Base-by-base conservation (phyloP, 1,284 basidiomycete species). In the Neonothopanus nambi region DNA sequence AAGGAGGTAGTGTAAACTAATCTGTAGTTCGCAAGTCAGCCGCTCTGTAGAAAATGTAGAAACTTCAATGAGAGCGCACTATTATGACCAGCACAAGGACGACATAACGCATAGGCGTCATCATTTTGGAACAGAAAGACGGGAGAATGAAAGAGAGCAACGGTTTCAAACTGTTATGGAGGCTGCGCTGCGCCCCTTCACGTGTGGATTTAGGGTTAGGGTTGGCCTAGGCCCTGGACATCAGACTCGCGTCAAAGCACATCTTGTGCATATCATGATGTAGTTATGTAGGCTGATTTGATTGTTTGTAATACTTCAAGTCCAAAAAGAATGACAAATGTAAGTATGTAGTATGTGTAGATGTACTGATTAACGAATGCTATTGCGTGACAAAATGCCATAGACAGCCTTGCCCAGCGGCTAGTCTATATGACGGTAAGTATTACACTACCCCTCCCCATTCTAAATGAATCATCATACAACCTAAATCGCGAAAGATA, bases 21-120 rank as follows among this genome's bases (percentile, higher is more conserved):
- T 80, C 86, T 88, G 61, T 57, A 57, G 36, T 21, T n/a, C n/a
- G 15, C 35, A 23, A 30, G 24, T 26, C 18, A 42, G 33, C 36
- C 48, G n/a, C 49, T 38, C 7, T 26, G 52, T 54, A 17, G 5
- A 23, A 20, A 36, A 46, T 18, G 20, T n/a, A n/a, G n/a, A 18
- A 30, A 23, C 12, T 13, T 7, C 35, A 53, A 36, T 9, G 57
- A 30, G 13, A 12, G 68, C 85, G 58, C 61, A 88, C 87, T 51
- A 90, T 75, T 63, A 87, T 76, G 66, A 68, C 80, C 62, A 90
- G 75, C 58, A 80, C 81, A 59, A 90, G 76, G 41, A 89, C 63
- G 48, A 87, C 73, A 65, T 90, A 91, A 65, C 88, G 84, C 79
- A 85, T 82, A 57, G 83, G 83, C 57, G 87, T 85, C 81, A 87